Conservation (phyloP, 352 stramenopile species). For the Phytophthora hibernalis region DNA sequence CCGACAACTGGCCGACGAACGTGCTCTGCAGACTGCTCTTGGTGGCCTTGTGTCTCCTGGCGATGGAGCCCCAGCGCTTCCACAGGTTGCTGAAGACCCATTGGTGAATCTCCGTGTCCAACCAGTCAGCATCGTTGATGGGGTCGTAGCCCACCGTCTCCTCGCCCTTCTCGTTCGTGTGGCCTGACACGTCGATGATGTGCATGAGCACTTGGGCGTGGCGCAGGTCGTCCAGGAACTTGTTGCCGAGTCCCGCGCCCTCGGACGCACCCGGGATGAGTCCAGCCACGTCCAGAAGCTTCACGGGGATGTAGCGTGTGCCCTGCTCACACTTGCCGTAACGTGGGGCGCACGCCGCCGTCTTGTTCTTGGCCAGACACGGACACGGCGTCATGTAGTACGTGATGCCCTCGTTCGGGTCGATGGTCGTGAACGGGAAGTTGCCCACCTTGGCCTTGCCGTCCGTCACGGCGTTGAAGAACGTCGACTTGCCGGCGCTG, state of each 20-base stretch:
- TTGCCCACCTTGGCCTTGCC: conserved; percentile 89
- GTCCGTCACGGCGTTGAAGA: conserved; percentile 92
- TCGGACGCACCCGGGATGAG: conserved; percentile 88
- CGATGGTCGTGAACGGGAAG: conserved; percentile 92
- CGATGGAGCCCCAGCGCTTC: conserved; percentile 85
- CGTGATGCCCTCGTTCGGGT: conserved; percentile 90
- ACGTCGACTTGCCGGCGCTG: conserved; percentile 90
- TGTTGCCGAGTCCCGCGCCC: conserved; percentile 97
- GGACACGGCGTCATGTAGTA: conserved; percentile 90
- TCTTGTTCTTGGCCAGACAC: conserved; percentile 71
- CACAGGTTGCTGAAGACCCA: conserved; percentile 92
- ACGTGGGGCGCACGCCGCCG: conserved; percentile 63
- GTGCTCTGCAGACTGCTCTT: conserved; percentile 75
- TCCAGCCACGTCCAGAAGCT: conserved; percentile 85
- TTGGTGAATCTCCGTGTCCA: conserved; percentile 86
- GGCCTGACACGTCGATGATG: conserved; percentile 90
- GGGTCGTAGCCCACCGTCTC: conserved; percentile 89
- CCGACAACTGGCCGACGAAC: conserved; percentile 79
- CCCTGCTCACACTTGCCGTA: conserved; percentile 85
- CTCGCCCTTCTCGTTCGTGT: conserved; percentile 92
- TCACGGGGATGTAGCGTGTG: conserved; percentile 82
- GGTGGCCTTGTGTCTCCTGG: conserved; percentile 72
- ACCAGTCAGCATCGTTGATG: conserved; percentile 90
- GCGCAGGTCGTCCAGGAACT: conserved; percentile 96
- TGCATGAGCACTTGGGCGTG: conserved; percentile 91